Conservation (phyloP, 441 rosid species). For the Daphne laureola region DNA sequence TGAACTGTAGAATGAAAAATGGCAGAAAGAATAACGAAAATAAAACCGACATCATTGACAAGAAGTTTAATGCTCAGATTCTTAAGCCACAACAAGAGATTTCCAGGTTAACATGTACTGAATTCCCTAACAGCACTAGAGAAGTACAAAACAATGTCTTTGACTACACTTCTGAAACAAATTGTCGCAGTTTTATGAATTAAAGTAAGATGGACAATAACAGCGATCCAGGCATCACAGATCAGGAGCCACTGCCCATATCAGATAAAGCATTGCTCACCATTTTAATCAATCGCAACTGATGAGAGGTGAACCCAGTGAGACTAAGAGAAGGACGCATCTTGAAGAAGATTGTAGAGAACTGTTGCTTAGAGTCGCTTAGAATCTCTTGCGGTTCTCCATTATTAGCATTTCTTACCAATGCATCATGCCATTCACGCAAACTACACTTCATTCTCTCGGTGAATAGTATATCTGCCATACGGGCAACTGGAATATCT, state of each 20-base stretch:
- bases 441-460: conserved; percentile 67
- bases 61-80: no score
- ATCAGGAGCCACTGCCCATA: background rate
- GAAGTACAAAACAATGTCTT: background rate
- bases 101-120: no score
- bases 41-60: no score
- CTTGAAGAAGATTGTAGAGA: conserved; percentile 52
- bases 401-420: conserved; percentile 26
- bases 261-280: conserved; percentile 22
- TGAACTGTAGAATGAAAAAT: no score
- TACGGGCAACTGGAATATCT: conserved; percentile 34
- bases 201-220: conserved; percentile 1
- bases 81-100: no score
- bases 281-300: conserved; percentile 62
- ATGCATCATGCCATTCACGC: conserved; percentile 49
- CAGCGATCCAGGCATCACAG: conserved; percentile 1
- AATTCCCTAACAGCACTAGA: no score
- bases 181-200: background rate
- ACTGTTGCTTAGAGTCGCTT: conserved; percentile 28
- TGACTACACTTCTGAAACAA: background rate
- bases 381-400: conserved; percentile 15
- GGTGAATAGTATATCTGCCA: conserved; percentile 55
- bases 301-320: conserved; percentile 65
- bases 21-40: no score
- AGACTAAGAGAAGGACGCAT: conserved; percentile 68